Percentiles rank a stretch among this genome's conserved stretches.
Evolutionary conservation across 1,284 basidiomycete species (phyloP).

Genomic region (Coniferiporia weirii): DNA sequence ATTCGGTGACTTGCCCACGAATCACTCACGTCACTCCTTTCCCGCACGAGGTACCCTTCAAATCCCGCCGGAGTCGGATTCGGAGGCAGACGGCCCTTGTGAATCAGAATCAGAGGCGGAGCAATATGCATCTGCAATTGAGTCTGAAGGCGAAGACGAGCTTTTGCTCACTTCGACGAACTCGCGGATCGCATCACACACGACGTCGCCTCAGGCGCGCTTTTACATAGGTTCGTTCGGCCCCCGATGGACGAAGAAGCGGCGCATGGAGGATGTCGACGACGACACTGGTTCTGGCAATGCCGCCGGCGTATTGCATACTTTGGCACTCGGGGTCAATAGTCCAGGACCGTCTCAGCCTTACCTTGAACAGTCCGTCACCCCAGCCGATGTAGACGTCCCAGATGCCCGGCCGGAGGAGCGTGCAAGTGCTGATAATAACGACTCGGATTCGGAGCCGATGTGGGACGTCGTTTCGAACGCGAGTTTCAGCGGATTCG

Average conservation of each 20-base stretch:
- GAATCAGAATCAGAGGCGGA: not conserved
- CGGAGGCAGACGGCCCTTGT: not conserved
- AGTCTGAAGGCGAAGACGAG: not conserved
- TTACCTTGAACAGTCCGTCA: not conserved
- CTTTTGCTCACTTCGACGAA: not conserved
- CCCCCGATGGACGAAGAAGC: not conserved
- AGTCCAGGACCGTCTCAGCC: not conserved
- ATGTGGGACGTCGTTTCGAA: slow-evolving; percentile 8
- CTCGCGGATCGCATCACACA: not conserved
- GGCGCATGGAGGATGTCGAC: not conserved
- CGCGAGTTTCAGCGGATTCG: not conserved
- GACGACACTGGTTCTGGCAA: not conserved
- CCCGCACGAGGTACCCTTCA: not conserved
- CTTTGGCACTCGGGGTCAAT: not conserved
- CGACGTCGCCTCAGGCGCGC: not conserved
- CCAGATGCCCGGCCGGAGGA: not conserved
- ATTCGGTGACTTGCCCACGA: not conserved
- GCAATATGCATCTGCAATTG: slow-evolving; percentile 2
- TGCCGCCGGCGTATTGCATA: not conserved
- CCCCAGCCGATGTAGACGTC: not conserved
- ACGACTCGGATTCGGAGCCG: not conserved
- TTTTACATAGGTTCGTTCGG: not conserved
- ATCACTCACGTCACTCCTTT: not conserved
- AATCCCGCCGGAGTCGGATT: slow-evolving; percentile 2
- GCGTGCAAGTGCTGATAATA: not conserved